These are phyloP conservation scores for Auricularia heimuer DNA, from an alignment of 768 basidiomycete genomes.

Conservation along the genomic window DNA sequence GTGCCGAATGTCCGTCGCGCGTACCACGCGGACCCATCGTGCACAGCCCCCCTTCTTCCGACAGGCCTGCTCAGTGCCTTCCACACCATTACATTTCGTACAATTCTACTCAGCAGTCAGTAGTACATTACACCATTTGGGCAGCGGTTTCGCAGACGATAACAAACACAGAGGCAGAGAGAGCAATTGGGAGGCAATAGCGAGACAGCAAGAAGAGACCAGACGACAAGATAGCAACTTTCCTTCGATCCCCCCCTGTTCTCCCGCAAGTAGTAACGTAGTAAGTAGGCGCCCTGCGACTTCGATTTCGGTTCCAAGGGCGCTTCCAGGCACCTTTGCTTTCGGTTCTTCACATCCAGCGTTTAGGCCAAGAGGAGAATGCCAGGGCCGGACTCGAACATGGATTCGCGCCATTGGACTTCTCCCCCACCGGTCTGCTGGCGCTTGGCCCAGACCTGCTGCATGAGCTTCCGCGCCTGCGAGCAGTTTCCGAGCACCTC, in stretches of 20 bases:
- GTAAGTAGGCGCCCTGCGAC: not conserved
- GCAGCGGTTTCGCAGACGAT: no score
- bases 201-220: no score
- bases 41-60: no score
- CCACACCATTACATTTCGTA: no score
- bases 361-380: constrained; percentile 52
- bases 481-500: constrained; percentile 56
- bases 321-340: not conserved
- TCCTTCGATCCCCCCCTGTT: no score
- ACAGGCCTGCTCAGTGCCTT: no score
- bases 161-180: no score
- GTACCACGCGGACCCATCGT: not conserved
- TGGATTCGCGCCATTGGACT: constrained; percentile 54
- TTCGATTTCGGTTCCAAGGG: not conserved
- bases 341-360: not conserved
- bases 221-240: no score
- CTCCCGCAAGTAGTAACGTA: not conserved
- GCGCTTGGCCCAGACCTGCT: constrained; percentile 45
- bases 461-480: constrained; percentile 44
- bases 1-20: not conserved
- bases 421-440: constrained; percentile 16
- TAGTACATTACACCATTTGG: no score
- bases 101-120: no score
- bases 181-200: no score
- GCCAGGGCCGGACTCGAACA: constrained; percentile 30